These are phyloP conservation scores for Aureobasidium lini DNA, from an alignment of 2,329 filamentous ascomycete genomes.

Conservation along the genomic window DNA sequence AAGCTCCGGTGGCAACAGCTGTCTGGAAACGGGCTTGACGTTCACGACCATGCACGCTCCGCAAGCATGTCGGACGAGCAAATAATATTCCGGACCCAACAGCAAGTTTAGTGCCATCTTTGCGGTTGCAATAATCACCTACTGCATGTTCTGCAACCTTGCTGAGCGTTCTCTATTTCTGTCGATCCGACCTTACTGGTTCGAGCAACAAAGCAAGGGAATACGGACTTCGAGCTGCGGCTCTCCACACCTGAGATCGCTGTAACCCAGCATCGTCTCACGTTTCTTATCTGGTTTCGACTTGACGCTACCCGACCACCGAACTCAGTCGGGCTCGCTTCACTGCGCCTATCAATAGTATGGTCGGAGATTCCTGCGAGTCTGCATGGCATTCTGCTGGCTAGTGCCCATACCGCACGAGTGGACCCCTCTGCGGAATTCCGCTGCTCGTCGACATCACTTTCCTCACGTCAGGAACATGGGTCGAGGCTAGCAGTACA, in stretches of 20 bases:
- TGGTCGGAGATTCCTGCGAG: conserved; percentile 14
- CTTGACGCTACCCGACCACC: conserved; percentile 10
- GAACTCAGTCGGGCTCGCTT: conserved; percentile 14
- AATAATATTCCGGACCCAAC: conserved; percentile 12
- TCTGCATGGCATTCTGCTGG: conserved; percentile 14
- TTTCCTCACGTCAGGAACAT: conserved; percentile 32
- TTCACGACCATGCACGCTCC: conserved; percentile 7
- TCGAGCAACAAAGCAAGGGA: conserved; percentile 12
- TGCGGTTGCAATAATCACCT: conserved; percentile 3
- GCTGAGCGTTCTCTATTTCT: conserved; percentile 12
- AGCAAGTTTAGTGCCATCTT: conserved; percentile 12
- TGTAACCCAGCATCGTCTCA: conserved; percentile 26
- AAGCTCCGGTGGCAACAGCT: conserved; percentile 10
- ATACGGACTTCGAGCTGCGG: conserved; percentile 15
- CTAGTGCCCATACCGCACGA: conserved; percentile 12
- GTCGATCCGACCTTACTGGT: conserved; percentile 13
- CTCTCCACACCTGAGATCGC: conserved; percentile 16
- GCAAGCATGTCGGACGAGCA: conserved; percentile 3
- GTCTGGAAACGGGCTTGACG: conserved; percentile 7
- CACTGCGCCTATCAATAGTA: conserved; percentile 14
- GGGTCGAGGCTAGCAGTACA: conserved; percentile 29
- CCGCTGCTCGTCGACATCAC: conserved; percentile 29
- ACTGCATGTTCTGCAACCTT: conserved; percentile 12
- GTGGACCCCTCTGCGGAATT: conserved; percentile 18
- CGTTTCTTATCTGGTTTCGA: conserved; percentile 28